Base-by-base conservation (phyloP, 345 rosid species). In the Aurinia saxatilis region DNA sequence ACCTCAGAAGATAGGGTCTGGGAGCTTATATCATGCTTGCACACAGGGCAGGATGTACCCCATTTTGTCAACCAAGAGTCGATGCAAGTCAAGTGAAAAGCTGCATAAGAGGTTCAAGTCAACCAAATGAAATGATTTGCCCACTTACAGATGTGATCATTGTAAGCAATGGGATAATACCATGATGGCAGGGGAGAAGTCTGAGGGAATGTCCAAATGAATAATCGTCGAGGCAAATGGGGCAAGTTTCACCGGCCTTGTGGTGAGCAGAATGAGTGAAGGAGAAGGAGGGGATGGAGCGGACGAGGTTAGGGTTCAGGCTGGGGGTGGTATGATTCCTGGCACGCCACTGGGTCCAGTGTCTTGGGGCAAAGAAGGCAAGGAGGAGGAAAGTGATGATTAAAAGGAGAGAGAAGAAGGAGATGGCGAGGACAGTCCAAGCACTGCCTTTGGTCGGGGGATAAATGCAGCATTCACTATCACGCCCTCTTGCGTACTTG, bases 31-130 rank as follows among this genome's bases (percentile, higher is more conserved):
- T 89, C 91, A 54, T 79, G 80, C 76, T 84, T 89, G 82, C 91
- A 89, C n/a, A 86, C 81, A 0, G 93, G 95, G 78, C 96, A 84
- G 58, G 76, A 78, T 68, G 84, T 79, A 30, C 86, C 87, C 85
- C 88, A 80, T 64, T 84, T 82, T 27, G 83, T 79, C 81, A 89
- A 79, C 96, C 93, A 89, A 10, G 87, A 78, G 46, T 75, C 89
- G 50, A 82, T 80, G 63, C 91, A 82, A 49, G 50, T 69, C 50
- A 84, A 69, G 78, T 86, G 96, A 77, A 79, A 86, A 50, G 79
- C 93, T 86, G 83, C 77, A 78, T 50, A 69, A 35, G 60, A 59
- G 33, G 35, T 39, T 53, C 45, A 42, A 25, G 52, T 72, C 53
- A 48, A 65, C 66, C 21, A 78, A 50, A 52, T 47, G 63, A 48